These are phyloP conservation scores for Entamoeba dispar DNA, from an alignment of 208 protist species.

Conservation along the genomic window DNA sequence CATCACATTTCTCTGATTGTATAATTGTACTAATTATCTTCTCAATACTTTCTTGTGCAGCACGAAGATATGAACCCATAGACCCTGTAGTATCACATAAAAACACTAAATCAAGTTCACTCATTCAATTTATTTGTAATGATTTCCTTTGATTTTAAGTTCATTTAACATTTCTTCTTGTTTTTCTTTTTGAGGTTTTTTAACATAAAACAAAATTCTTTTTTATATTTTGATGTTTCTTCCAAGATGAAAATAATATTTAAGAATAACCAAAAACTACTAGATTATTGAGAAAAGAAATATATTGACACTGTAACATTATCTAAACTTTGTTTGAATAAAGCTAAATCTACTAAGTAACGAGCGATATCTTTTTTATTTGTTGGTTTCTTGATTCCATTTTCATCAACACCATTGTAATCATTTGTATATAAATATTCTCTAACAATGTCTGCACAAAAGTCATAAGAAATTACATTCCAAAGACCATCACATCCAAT, in stretches of 20 bases:
- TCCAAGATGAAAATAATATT: no score
- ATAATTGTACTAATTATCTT: neutral
- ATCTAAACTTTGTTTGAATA: neutral
- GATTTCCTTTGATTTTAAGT: no score
- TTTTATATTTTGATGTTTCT: no score
- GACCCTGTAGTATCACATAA: neutral
- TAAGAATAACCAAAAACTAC: no score
- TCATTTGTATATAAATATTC: neutral
- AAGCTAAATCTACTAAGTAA: neutral
- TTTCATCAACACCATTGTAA: neutral
- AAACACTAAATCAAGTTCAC: neutral
- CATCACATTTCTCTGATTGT: neutral
- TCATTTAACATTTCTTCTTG: no score
- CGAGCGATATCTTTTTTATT: neutral
- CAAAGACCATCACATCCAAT: neutral
- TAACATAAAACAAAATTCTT: no score
- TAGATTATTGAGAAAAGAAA: no score
- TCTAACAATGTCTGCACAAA: neutral
- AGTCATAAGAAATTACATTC: neutral
- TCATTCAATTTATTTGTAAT: neutral
- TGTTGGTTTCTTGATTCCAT: neutral
- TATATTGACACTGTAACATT: neutral
- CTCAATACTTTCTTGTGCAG: neutral
- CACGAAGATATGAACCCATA: neutral
- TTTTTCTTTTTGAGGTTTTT: no score